Evolutionary conservation across 1,139 yeast genomes (phyloP).

Genomic region (Yamadazyma trypodendri): DNA sequence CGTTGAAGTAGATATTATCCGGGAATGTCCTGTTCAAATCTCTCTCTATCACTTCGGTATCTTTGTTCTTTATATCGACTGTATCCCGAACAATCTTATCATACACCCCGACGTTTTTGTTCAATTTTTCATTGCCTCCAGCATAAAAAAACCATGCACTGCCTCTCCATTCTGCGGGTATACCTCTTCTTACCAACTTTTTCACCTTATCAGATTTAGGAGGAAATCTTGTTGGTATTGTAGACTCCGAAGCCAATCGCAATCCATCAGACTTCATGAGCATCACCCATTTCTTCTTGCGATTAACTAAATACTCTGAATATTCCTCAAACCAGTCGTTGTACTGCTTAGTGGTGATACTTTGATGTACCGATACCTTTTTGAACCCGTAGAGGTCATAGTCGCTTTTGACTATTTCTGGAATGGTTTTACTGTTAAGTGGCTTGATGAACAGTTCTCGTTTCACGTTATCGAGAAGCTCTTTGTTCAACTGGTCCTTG

Average conservation of each 20-base stretch:
- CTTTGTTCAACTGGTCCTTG: constrained; percentile 5
- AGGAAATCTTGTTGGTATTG: constrained; percentile 62
- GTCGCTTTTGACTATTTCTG: constrained; percentile 29
- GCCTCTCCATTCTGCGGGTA: constrained; percentile 97
- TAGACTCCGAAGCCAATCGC: constrained; percentile 24
- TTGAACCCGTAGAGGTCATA: constrained; percentile 86
- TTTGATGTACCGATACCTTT: constrained; percentile 51
- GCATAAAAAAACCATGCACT: constrained; percentile 96
- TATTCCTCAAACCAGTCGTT: constrained; percentile 74
- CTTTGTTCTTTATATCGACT: constrained; percentile 52
- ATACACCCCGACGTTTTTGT: constrained; percentile 70
- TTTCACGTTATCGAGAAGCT: constrained; percentile 12
- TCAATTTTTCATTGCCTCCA: constrained; percentile 78
- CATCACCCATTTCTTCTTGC: constrained; percentile 74
- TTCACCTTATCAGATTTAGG: constrained; percentile 80
- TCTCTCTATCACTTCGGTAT: constrained; percentile 88
- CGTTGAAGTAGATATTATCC: constrained; percentile 74
- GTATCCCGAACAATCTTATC: constrained; percentile 63
- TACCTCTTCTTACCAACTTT: constrained; percentile 82
- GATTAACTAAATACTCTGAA: constrained; percentile 55
- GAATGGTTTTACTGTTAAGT: constrained; percentile 12
- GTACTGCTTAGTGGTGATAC: constrained; percentile 54
- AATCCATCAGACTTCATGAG: constrained; percentile 70
- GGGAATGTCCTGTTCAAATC: constrained; percentile 94
- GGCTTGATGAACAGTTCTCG: constrained; percentile 16